Conservation (phyloP, 2,329 filamentous ascomycete species). For the Trichophyton benhamiae region DNA sequence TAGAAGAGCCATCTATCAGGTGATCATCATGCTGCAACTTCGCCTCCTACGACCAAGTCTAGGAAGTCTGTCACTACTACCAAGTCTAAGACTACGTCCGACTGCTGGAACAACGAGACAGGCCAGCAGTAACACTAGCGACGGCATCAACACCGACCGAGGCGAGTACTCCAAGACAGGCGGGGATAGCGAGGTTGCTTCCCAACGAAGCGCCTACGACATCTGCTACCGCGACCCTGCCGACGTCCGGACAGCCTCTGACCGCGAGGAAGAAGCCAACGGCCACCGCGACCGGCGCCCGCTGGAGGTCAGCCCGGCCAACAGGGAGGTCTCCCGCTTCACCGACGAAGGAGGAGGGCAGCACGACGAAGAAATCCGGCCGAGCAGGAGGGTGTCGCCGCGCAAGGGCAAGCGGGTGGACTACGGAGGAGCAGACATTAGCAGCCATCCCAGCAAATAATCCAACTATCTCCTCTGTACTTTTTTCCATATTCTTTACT, state of each 20-base stretch:
- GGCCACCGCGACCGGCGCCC: conserved; percentile 35
- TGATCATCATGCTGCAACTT: no score
- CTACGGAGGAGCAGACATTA: conserved; percentile 6
- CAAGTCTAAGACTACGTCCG: no score
- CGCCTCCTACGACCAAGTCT: no score
- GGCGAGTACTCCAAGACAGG: conserved; percentile 59
- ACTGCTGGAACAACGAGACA: background rate
- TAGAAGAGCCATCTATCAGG: no score
- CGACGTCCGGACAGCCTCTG: conserved; percentile 30
- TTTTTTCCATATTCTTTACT: background rate
- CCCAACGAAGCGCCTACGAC: conserved; percentile 55
- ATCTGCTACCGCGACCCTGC: conserved; percentile 56
- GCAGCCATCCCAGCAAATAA: background rate
- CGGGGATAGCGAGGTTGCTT: conserved; percentile 48
- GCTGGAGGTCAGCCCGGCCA: conserved; percentile 49
- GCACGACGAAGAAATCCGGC: conserved; percentile 26
- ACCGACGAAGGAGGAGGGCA: conserved; percentile 36
- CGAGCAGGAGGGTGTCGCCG: conserved; percentile 28
- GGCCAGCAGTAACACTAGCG: background rate
- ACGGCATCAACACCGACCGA: conserved; percentile 48
- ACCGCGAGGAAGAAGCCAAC: conserved; percentile 31
- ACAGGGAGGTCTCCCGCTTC: conserved; percentile 44
- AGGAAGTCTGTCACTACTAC: no score
- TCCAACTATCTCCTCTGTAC: background rate
- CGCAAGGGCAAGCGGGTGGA: conserved; percentile 24